Conservation (phyloP, 176 grass and related monocot genomes). For the Oryza rufipogon region DNA sequence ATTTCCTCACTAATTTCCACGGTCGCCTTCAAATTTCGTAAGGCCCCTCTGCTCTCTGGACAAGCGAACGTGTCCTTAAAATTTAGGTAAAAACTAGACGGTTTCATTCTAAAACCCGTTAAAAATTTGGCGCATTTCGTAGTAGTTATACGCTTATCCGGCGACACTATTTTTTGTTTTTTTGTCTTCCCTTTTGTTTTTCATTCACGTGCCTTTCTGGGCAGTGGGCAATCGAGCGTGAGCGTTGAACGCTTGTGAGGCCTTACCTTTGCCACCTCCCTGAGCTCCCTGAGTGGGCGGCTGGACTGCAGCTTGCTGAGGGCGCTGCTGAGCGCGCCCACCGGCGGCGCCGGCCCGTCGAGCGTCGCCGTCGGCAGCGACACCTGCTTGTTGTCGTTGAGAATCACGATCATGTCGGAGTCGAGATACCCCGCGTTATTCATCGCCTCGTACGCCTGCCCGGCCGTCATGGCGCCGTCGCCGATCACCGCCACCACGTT, state of each 20-base stretch:
- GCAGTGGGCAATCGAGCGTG: background rate
- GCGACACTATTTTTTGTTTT: background rate
- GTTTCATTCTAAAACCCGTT: background rate
- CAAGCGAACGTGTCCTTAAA: background rate
- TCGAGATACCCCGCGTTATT: conserved; percentile 98
- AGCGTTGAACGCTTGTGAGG: conserved; percentile 16
- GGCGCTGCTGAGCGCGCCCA: conserved; percentile 90
- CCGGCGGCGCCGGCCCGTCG: conserved; percentile 86
- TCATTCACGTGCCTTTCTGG: background rate
- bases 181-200: too few species aligned
- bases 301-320: conserved; percentile 91
- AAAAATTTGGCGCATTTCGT: background rate
- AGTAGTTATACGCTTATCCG: background rate
- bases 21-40: background rate
- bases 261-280: conserved; percentile 96
- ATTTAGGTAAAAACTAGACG: background rate
- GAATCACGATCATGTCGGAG: conserved; percentile 98
- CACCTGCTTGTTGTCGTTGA: conserved; percentile 99
- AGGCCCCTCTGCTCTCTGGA: too few species aligned
- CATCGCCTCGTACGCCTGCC: conserved; percentile 98
- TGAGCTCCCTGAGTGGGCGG: conserved; percentile 88
- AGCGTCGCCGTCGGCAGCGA: conserved; percentile 92
- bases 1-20: too few species aligned
- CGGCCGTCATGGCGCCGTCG: conserved; percentile 95
- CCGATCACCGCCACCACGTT: conserved; percentile 95